Evolutionary conservation across 2,329 filamentous ascomycete species (phyloP), one percentile per base, ranked within the genome.

Genomic region (Apiospora sp.): DNA sequence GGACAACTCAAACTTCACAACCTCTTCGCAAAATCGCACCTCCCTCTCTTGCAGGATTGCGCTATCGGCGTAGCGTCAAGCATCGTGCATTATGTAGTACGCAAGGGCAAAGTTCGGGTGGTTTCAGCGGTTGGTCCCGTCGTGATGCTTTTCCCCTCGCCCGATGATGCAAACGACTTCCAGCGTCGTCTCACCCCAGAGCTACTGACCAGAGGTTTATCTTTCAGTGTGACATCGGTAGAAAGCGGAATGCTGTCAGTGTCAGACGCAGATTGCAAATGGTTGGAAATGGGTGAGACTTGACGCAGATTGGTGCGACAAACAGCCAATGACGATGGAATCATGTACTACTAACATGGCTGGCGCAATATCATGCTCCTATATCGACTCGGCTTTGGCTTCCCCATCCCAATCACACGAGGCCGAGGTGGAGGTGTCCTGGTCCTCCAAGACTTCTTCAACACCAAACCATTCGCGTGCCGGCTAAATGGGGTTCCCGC

Each of bases 291-390:
- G 19, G 10, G 13, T 64, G 22, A 64, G 58, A 64, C 58, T 64
- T 64, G 58, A 64, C 34, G 58, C 58, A 64, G 30, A 22, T 64
- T 24, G 58, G 58, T 64, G 58, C 58, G 58, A 64, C 58, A 37
- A 37, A 24, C 54, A 37, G 34, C 34, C 34, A 64, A 41, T 41
- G 34, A 24, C n/a, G 30, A 41, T 6, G 58, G 2, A 3, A 64
- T 41, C 30, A 41, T 13, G 54, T 37, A n/a, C n/a, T n/a, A n/a
- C n/a, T n/a, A 34, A 34, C 27, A 34, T 37, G 16, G 10, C 30
- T 37, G 30, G n/a, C 49, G 24, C 13, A 24, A 30, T 54, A 54
- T 30, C 10, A 10, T 51, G 13, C n/a, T 27, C n/a, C 8, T 5
- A 8, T 43, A 51, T 54, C 24, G n/a, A 58, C 19, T 37, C 54